Percentiles rank a stretch among this genome's conserved stretches.
phyloP scores from a whole-genome alignment of 2,329 filamentous ascomycete species.

The Fusarium virguliforme region DNA sequence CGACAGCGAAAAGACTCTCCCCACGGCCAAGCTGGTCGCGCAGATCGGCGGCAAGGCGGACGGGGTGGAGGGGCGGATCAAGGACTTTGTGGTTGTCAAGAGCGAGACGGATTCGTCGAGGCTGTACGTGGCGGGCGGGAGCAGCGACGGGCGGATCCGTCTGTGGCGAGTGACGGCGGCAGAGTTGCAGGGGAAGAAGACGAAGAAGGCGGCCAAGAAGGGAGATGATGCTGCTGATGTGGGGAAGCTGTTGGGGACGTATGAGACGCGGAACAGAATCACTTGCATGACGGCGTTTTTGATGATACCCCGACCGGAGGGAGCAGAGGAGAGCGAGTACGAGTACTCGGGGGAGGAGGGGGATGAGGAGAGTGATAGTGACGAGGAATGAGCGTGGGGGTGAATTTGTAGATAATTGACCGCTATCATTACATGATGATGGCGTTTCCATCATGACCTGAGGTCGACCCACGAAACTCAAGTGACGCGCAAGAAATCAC shows the following conservation, averaged over 20 bases:
- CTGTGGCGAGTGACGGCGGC: slow-evolving; percentile 76
- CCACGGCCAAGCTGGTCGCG: slow-evolving; percentile 78
- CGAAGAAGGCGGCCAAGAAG: slow-evolving; percentile 46
- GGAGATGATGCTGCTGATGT: slow-evolving; percentile 53
- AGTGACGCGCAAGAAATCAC: slow-evolving; percentile 37
- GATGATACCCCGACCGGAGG: slow-evolving; percentile 80
- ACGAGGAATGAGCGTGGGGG: slow-evolving; percentile 49
- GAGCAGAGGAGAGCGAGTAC: slow-evolving; percentile 72
- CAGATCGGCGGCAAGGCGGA: slow-evolving; percentile 82
- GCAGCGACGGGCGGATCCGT: slow-evolving; percentile 89
- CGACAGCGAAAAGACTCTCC: slow-evolving; percentile 58
- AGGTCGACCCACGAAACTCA: slow-evolving; percentile 2
- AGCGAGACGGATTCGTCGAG: slow-evolving; percentile 58
- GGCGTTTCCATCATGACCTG: slow-evolving; percentile 20
- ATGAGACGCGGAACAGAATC: slow-evolving; percentile 89
- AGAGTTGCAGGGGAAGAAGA: slow-evolving; percentile 58
- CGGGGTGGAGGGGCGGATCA: slow-evolving; percentile 81
- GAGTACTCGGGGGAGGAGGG: slow-evolving; percentile 63
- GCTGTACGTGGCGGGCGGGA: slow-evolving; percentile 78
- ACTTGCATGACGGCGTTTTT: slow-evolving; percentile 90
- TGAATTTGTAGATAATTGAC: slow-evolving; percentile 12
- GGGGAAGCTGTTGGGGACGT: slow-evolving; percentile 80
- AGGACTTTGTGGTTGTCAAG: slow-evolving; percentile 84
- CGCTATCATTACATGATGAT: slow-evolving; percentile 18
- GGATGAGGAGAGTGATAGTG: slow-evolving; percentile 58